A percentile compares a stretch with the other conserved stretches of the same genome.
Evolutionary conservation across 768 basidiomycete genomes (phyloP).

Genomic region (Panaeolus cyanescens): DNA sequence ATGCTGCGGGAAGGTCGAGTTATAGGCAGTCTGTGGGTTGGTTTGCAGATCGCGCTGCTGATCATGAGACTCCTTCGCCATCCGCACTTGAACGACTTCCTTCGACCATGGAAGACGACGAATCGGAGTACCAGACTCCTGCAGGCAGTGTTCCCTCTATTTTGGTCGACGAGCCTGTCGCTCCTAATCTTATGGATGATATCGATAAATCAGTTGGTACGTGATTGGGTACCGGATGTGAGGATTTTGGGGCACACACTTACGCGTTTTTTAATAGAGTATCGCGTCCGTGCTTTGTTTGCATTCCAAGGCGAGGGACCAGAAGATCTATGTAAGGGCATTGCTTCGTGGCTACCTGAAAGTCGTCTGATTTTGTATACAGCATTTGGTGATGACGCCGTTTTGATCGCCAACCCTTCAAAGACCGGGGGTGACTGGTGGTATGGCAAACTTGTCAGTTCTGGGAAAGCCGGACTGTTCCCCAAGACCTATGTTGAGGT

Average conservation of each 20-base stretch:
- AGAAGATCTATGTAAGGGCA: conserved; percentile 80
- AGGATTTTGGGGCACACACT: neutral
- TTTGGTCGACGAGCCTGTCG: conserved; percentile 51
- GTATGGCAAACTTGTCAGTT: conserved; percentile 73
- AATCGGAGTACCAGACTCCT: conserved; percentile 40
- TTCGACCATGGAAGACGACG: conserved; percentile 62
- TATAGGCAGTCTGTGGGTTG: conserved; percentile 87
- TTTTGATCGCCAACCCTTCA: conserved; percentile 82
- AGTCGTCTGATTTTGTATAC: conserved; percentile 10
- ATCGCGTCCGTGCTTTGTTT: conserved; percentile 81
- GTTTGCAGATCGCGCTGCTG: conserved; percentile 86
- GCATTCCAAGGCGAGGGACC: conserved; percentile 82
- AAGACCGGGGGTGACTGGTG: conserved; percentile 91
- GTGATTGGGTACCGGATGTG: conserved; percentile 17
- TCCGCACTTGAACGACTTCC: conserved; percentile 43
- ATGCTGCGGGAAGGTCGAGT: conserved; percentile 29
- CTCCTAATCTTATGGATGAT: conserved; percentile 65
- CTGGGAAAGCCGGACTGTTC: conserved; percentile 82
- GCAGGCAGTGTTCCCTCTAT: conserved; percentile 52
- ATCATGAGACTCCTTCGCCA: conserved; percentile 41
- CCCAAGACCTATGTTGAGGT: conserved; percentile 86
- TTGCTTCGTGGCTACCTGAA: neutral
- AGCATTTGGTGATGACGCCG: conserved; percentile 82
- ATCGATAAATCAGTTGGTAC: conserved; percentile 66
- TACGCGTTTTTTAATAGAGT: conserved; percentile 43